Conservation (phyloP, 177 flowering plant species). For the Vitis hybrid region DNA sequence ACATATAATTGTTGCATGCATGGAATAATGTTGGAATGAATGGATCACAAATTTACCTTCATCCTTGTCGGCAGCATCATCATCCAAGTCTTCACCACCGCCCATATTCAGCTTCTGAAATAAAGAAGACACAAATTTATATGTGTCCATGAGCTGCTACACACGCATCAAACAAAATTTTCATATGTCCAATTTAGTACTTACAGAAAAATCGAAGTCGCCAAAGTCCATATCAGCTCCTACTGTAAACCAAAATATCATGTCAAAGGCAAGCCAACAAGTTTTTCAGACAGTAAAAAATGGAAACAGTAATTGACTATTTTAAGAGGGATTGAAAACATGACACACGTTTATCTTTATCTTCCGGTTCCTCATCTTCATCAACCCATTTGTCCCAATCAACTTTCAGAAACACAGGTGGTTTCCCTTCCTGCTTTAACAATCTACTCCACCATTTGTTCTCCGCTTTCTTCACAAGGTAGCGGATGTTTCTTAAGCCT, state of each 20-base stretch:
- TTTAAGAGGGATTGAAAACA: background rate
- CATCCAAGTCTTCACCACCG: constrained; percentile 38
- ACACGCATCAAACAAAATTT: too few relatives aligned
- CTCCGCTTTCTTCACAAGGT: constrained; percentile 50
- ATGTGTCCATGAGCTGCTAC: too few relatives aligned
- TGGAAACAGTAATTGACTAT: too few relatives aligned
- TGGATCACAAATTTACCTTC: constrained; percentile 20
- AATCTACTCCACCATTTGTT: constrained; percentile 61
- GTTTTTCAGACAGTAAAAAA: background rate
- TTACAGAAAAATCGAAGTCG: constrained; percentile 50
- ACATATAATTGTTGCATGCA: too few relatives aligned
- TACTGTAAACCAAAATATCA: constrained; percentile 12
- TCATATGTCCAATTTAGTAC: constrained; percentile 6
- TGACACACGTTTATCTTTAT: constrained; percentile 29
- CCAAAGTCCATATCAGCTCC: constrained; percentile 32
- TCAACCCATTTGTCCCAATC: constrained; percentile 72
- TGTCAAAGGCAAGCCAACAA: background rate
- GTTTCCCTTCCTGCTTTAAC: constrained; percentile 46
- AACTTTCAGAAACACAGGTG: constrained; percentile 50
- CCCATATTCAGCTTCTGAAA: constrained; percentile 51
- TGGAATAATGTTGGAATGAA: too few relatives aligned
- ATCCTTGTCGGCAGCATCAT: constrained; percentile 22
- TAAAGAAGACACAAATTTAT: background rate
- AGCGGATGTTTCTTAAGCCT: constrained; percentile 40
- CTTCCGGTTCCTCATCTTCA: constrained; percentile 54